Evolutionary conservation across 2,329 filamentous ascomycete genomes (phyloP).

Genomic region (Alternaria arbusti): DNA sequence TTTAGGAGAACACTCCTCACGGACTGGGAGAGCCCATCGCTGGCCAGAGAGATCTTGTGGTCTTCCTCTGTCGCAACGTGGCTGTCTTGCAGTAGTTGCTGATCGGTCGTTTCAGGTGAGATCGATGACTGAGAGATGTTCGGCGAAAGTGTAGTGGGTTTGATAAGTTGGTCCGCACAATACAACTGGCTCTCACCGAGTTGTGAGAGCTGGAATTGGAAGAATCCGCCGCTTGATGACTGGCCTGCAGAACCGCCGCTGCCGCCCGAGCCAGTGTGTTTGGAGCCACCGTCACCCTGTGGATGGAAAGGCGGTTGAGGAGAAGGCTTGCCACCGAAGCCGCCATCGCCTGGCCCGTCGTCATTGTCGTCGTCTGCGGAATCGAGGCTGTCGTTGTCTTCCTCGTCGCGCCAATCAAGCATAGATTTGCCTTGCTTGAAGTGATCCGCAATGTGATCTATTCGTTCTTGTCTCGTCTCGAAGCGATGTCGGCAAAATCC

Average conservation of each 20-base stretch:
- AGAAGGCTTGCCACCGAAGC: slow-evolving; percentile 30
- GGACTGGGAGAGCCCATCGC: slow-evolving; percentile 41
- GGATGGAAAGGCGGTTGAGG: slow-evolving; percentile 27
- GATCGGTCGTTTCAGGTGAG: slow-evolving; percentile 1
- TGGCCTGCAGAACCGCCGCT: slow-evolving; percentile 18
- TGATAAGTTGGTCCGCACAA: slow-evolving; percentile 17
- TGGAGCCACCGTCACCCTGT: slow-evolving; percentile 21
- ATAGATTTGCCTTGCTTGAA: slow-evolving; percentile 49
- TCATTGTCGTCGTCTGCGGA: slow-evolving; percentile 37
- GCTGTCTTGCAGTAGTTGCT: slow-evolving; percentile 16
- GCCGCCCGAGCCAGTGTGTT: slow-evolving; percentile 26
- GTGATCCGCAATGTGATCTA: slow-evolving; percentile 48
- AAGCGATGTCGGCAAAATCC: slow-evolving; percentile 47
- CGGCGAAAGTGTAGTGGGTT: slow-evolving; percentile 15
- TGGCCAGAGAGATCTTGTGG: slow-evolving; percentile 36
- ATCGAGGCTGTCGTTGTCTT: slow-evolving; percentile 28
- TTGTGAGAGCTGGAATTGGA: slow-evolving; percentile 42
- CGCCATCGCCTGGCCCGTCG: slow-evolving; percentile 34
- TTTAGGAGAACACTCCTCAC: background rate
- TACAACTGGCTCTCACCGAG: slow-evolving; percentile 18
- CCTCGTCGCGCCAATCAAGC: slow-evolving; percentile 46
- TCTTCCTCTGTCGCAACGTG: slow-evolving; percentile 26
- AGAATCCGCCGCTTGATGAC: slow-evolving; percentile 31
- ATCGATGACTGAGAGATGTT: slow-evolving; percentile 13
- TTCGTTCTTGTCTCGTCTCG: slow-evolving; percentile 43